A percentile compares a stretch with the other conserved stretches of the same genome.
phyloP scores from a whole-genome alignment of 495 filamentous ascomycete genomes.

The Achaetomiella virescens region DNA sequence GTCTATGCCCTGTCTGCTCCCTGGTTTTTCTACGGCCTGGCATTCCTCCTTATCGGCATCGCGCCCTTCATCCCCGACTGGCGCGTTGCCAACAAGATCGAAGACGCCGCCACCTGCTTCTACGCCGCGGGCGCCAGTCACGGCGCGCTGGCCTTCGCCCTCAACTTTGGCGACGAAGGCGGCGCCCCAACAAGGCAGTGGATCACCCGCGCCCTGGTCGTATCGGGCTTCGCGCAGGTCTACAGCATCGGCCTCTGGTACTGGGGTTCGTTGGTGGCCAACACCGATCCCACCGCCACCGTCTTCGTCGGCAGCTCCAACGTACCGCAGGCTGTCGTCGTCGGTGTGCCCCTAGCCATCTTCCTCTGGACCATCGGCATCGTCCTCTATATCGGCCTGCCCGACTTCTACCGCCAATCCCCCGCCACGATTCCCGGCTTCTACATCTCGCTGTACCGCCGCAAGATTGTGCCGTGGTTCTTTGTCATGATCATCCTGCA shows the following conservation, averaged over 20 bases:
- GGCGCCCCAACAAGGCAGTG: conserved; percentile 56
- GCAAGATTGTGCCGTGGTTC: conserved; percentile 57
- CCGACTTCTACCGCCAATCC: conserved; percentile 59
- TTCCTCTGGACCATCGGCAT: conserved; percentile 48
- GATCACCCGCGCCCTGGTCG: conserved; percentile 57
- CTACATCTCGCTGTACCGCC: conserved; percentile 49
- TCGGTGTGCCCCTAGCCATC: conserved; percentile 46
- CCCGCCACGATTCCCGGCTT: conserved; percentile 62
- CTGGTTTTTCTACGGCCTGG: conserved; percentile 56
- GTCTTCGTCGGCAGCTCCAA: conserved; percentile 21
- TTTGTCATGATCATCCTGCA: conserved; percentile 57
- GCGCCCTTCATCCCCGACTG: conserved; percentile 47
- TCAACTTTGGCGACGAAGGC: conserved; percentile 61
- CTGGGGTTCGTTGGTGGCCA: conserved; percentile 50
- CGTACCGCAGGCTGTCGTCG: conserved; percentile 38
- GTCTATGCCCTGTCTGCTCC: conserved; percentile 51
- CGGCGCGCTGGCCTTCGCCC: conserved; percentile 57
- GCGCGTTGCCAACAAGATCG: conserved; percentile 41
- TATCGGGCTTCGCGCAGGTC: conserved; percentile 59
- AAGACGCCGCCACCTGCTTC: conserved; percentile 53
- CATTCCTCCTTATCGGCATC: conserved; percentile 59
- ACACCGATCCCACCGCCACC: conserved; percentile 21
- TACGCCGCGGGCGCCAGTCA: conserved; percentile 56
- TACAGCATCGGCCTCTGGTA: conserved; percentile 61
- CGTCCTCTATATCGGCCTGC: conserved; percentile 51